Conservation (phyloP, 805 yeast genomes). For the Sporopachydermia quercuum region DNA sequence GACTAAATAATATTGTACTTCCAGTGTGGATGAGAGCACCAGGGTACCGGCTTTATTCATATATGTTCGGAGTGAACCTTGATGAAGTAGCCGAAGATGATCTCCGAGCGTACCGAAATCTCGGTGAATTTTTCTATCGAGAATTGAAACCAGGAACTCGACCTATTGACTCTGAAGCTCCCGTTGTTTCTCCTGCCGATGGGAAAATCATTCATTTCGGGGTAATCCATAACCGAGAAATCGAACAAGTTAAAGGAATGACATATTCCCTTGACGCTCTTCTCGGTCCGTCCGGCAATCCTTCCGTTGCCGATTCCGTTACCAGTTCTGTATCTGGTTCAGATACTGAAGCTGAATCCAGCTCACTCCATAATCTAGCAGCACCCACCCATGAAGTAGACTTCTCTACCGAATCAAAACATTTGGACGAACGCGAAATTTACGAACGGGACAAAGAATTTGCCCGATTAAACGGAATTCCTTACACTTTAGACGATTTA, state of each 20-base stretch:
- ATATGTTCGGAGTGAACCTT: conserved; percentile 72
- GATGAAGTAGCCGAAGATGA: conserved; percentile 82
- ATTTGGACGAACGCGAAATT: conserved; percentile 15
- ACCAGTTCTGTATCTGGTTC: background rate
- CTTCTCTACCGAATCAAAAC: background rate
- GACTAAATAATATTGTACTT: conserved; percentile 62
- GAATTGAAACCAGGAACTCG: conserved; percentile 63
- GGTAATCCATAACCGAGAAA: conserved; percentile 61
- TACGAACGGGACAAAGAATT: conserved; percentile 51
- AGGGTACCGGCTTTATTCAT: conserved; percentile 64
- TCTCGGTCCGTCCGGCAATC: conserved; percentile 35
- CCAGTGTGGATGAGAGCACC: conserved; percentile 85
- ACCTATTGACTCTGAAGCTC: conserved; percentile 50
- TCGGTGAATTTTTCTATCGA: conserved; percentile 86
- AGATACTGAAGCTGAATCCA: background rate
- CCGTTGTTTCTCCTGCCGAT: conserved; percentile 82
- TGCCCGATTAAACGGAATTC: conserved; percentile 64
- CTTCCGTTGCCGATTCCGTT: conserved; percentile 5
- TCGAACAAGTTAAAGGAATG: conserved; percentile 95
- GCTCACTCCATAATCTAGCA: too few species aligned
- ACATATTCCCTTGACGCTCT: conserved; percentile 82
- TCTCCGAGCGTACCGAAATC: conserved; percentile 55
- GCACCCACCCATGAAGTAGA: background rate
- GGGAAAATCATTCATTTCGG: conserved; percentile 86
- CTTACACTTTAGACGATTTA: conserved; percentile 53